These are phyloP conservation scores for Candida awuae DNA, from an alignment of 805 yeast genomes.

Conservation along the genomic window DNA sequence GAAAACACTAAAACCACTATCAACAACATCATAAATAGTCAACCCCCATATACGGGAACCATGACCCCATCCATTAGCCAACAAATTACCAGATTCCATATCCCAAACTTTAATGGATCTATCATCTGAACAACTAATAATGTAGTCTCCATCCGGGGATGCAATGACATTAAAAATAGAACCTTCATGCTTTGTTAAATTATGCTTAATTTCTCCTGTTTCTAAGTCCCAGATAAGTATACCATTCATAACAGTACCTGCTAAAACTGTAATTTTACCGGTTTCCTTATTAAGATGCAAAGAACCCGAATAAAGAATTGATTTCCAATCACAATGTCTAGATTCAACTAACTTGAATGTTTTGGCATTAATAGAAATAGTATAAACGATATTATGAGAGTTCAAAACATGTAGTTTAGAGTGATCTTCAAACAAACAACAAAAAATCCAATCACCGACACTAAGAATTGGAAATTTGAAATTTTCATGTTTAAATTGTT, in stretches of 20 bases:
- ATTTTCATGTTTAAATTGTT: constrained; percentile 21
- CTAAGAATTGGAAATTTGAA: constrained; percentile 35
- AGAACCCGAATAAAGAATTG: constrained; percentile 83
- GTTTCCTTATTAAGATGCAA: constrained; percentile 38
- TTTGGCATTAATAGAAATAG: constrained; percentile 21
- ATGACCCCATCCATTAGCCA: constrained; percentile 94
- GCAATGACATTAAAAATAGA: constrained; percentile 77
- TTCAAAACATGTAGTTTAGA: constrained; percentile 49
- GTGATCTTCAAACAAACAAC: constrained; percentile 41
- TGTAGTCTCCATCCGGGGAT: constrained; percentile 43
- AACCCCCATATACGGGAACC: constrained; percentile 89
- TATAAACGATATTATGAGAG: constrained; percentile 66
- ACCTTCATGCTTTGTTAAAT: constrained; percentile 76
- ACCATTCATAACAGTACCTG: constrained; percentile 93
- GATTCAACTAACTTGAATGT: constrained; percentile 23
- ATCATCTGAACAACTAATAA: constrained; percentile 89
- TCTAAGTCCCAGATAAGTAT: constrained; percentile 67
- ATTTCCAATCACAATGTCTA: constrained; percentile 54
- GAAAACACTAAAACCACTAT: constrained; percentile 31
- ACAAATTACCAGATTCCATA: constrained; percentile 43
- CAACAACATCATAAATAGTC: constrained; percentile 38
- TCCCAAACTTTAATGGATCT: constrained; percentile 78
- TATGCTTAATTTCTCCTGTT: constrained; percentile 36
- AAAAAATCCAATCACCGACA: constrained; percentile 73
- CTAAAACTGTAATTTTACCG: constrained; percentile 48